phyloP scores from a whole-genome alignment of 495 filamentous ascomycete species.

The Hypomontagnella monticulosa region DNA sequence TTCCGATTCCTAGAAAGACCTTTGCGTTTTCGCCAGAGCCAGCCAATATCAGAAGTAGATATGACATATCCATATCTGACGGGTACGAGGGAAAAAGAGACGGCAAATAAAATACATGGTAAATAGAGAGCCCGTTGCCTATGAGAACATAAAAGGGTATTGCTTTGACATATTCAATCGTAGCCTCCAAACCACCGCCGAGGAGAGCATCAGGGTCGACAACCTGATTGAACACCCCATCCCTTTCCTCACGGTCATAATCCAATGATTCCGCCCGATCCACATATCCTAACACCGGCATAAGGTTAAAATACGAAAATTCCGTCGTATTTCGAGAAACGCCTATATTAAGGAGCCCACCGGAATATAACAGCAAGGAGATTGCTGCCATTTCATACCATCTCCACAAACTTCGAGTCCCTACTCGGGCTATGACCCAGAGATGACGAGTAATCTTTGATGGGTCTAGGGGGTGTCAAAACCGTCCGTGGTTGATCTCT shows the following conservation, averaged over 20 bases:
- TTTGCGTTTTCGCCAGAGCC: no score
- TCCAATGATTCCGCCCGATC: neutral
- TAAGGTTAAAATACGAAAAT: neutral
- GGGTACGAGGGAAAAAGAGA: no score
- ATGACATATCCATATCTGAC: no score
- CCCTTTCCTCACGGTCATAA: slow-evolving; percentile 17
- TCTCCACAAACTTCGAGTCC: slow-evolving; percentile 55
- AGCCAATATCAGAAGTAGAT: no score
- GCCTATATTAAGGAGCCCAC: neutral
- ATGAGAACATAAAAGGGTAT: slow-evolving; percentile 24
- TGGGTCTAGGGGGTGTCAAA: slow-evolving; percentile 30
- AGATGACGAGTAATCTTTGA: slow-evolving; percentile 31
- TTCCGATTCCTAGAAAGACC: no score
- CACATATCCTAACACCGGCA: neutral
- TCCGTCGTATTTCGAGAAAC: neutral
- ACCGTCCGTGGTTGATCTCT: slow-evolving; percentile 39
- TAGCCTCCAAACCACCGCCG: neutral
- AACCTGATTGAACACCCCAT: neutral
- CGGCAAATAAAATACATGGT: neutral
- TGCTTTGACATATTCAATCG: slow-evolving; percentile 14
- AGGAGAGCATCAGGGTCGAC: slow-evolving; percentile 7
- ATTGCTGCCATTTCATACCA: slow-evolving; percentile 18
- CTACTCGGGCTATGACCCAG: slow-evolving; percentile 52
- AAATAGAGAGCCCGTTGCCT: slow-evolving; percentile 1
- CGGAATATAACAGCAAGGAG: neutral